Evolutionary conservation across 1,284 basidiomycete genomes (phyloP), one percentile per base, ranked within the genome.

Genomic region (Volvariella surrecta): DNA sequence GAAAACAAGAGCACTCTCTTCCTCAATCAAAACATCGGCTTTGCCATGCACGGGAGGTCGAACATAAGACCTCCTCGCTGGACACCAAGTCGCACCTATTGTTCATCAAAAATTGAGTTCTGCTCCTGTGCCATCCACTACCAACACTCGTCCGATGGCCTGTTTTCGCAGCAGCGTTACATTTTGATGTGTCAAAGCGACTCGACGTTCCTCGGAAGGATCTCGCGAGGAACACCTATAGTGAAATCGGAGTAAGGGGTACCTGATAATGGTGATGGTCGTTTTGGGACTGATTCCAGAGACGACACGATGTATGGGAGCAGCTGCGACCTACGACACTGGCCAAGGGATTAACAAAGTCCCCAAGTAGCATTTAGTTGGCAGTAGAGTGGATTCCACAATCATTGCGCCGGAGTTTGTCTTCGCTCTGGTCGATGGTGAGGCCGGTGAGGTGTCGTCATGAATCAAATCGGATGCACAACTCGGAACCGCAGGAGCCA

Each of bases 131-230:
- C 24, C 11, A 6, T 28, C 11, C 24, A 28, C 24, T 11, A 28
- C 24, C 24, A 89, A 67, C 28, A 91, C 75, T 44, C 70, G 71
- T 13, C 62, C 57, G 57, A 91, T 89, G 3, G 89, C 88, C 54
- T 90, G 89, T 69, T 91, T 91, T 47, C 77, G 71, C 31, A 91
- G 68, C 10, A 83, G 56, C 3, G 76, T 67, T 7, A 78, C 76
- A 54, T 89, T 89, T 54, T 81, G 73, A 3, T 89, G 88, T 1
- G 89, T 88, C 13, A 91, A 64, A 32, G 87, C 75, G 31, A 90
- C 86, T 42, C 89, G 79, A 45, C 79, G 72, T 59, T 91, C 89
- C 50, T 74, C 2, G 81, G 79, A 55, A 74, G 89, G 18, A 73
- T 71, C 58, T 91, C 89, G 44, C 73, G 71, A 7, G 87, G 87